Conservation (phyloP, 2,329 filamentous ascomycete species). For the Zymoseptoria crescenta region DNA sequence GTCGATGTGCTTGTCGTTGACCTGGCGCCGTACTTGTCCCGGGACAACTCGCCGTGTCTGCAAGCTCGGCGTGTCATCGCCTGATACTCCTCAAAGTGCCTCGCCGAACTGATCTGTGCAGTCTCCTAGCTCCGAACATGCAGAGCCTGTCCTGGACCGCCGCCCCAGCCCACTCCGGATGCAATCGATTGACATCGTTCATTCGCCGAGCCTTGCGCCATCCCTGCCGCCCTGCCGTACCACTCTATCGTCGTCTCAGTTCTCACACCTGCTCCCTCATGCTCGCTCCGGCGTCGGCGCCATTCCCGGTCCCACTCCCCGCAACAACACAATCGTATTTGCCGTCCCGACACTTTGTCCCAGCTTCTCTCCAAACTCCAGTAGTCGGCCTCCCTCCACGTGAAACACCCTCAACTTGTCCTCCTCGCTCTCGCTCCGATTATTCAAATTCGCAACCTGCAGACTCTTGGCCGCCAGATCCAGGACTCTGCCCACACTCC, state of each 20-base stretch:
- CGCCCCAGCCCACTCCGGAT: no score
- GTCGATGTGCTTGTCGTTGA: no score
- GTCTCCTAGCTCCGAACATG: no score
- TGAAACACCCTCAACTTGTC: slow-evolving; percentile 83
- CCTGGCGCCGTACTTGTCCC: no score
- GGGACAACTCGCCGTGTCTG: no score
- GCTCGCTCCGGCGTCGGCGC: slow-evolving; percentile 23
- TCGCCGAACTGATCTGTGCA: no score
- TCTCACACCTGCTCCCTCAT: slow-evolving; percentile 3
- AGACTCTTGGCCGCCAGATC: slow-evolving; percentile 69
- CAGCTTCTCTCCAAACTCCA: slow-evolving; percentile 84
- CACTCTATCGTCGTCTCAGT: neutral
- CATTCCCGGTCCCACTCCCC: slow-evolving; percentile 67
- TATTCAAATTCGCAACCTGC: slow-evolving; percentile 79
- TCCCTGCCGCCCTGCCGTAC: no score
- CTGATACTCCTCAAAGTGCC: no score
- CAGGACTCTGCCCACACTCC: slow-evolving; percentile 78
- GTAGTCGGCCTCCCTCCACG: slow-evolving; percentile 75
- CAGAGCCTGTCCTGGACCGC: no score
- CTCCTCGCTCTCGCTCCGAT: slow-evolving; percentile 65
- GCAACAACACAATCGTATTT: slow-evolving; percentile 80
- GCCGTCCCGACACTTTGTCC: slow-evolving; percentile 65
- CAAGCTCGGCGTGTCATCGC: no score
- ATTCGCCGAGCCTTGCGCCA: neutral
- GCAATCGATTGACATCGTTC: no score